phyloP scores from a whole-genome alignment of 495 filamentous ascomycete genomes.

The Annulohypoxylon maeteangense region DNA sequence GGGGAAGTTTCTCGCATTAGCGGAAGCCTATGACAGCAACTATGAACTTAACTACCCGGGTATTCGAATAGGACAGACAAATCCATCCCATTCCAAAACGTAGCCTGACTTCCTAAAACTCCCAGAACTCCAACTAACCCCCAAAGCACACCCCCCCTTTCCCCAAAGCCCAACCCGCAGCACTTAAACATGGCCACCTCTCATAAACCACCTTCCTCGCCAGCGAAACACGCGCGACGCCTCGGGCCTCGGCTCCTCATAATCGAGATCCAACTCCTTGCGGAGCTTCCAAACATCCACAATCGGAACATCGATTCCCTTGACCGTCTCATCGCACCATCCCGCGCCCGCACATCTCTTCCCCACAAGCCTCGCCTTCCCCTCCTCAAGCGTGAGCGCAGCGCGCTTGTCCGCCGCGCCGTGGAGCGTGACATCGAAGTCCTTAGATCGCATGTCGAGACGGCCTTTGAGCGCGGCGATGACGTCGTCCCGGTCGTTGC shows the following conservation, averaged over 20 bases:
- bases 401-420: constrained; percentile 28
- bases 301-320: constrained; percentile 41
- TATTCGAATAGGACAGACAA: not conserved
- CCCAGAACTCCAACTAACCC: not conserved
- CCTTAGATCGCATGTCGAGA: constrained; percentile 33
- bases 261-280: constrained; percentile 23
- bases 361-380: constrained; percentile 34
- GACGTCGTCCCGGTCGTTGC: constrained; percentile 24
- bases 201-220: not conserved
- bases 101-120: not conserved
- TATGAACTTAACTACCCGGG: not conserved
- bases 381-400: constrained; percentile 17
- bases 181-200: constrained; percentile 1
- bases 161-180: not conserved
- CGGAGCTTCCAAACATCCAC: constrained; percentile 20
- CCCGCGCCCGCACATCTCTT: constrained; percentile 34
- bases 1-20: not conserved
- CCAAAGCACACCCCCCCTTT: not conserved
- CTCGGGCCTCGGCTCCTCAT: not conserved
- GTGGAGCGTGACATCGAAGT: constrained; percentile 27
- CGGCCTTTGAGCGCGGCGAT: constrained; percentile 44
- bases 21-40: not conserved
- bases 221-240: constrained; percentile 15
- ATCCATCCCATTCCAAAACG: not conserved
- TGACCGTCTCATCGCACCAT: constrained; percentile 46